Conservation (phyloP, 257 asterid species). For the Cynanchum wilfordii region DNA sequence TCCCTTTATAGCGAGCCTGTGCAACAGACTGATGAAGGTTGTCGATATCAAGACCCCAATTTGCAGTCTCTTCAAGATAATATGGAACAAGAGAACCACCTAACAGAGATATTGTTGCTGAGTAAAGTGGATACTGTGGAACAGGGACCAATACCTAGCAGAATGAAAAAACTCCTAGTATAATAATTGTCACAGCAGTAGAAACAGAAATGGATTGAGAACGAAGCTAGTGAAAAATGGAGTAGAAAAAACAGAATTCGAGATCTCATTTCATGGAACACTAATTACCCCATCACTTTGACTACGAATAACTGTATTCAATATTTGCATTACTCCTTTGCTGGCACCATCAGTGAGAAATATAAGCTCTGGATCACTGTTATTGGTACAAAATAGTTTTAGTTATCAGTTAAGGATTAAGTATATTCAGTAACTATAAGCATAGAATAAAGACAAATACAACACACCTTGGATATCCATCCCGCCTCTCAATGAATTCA, state of each 20-base stretch:
- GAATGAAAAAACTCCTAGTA: not conserved
- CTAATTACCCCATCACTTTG: constrained; percentile 68
- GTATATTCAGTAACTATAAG: not conserved
- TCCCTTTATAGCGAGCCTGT: constrained; percentile 83
- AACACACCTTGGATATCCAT: constrained; percentile 92
- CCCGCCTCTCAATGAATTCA: constrained; percentile 92
- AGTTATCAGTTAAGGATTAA: constrained; percentile 19
- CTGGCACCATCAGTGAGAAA: constrained; percentile 98
- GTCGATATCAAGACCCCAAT: constrained; percentile 87
- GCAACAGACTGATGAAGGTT: constrained; percentile 82
- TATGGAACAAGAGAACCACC: constrained; percentile 95
- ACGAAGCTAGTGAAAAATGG: not conserved
- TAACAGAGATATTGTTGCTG: constrained; percentile 77
- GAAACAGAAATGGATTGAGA: not conserved
- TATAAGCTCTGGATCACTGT: constrained; percentile 96
- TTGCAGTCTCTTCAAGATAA: constrained; percentile 95
- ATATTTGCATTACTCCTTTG: constrained; percentile 96
- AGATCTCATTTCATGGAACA: constrained; percentile 10
- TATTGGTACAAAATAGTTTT: constrained; percentile 15
- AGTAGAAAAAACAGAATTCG: not conserved
- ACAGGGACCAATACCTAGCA: constrained; percentile 88
- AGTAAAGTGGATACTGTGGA: constrained; percentile 97
- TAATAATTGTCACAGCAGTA: not conserved
- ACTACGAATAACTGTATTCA: constrained; percentile 61
- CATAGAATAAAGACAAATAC: constrained; percentile 4